Percentiles rank a stretch among this genome's conserved stretches.
phyloP scores from a whole-genome alignment of 805 yeast species.

The Ogataea salicorniae region DNA sequence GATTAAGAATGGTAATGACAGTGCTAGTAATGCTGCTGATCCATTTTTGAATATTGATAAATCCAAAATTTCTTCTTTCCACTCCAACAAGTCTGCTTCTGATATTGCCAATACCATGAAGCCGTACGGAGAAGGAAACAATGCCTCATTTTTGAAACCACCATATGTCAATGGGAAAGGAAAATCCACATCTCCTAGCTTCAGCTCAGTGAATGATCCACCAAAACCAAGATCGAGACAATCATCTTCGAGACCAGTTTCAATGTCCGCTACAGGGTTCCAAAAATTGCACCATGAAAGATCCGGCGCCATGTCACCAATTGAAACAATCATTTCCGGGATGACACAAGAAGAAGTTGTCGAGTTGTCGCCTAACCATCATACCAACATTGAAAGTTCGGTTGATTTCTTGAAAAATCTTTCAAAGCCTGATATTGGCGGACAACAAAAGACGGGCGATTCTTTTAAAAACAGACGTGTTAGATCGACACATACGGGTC shows the following conservation, averaged over 20 bases:
- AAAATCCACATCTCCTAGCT: not conserved
- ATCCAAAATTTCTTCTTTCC: constrained; percentile 27
- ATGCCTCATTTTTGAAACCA: constrained; percentile 7
- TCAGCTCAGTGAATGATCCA: not conserved
- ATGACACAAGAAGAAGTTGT: constrained; percentile 30
- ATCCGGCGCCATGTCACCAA: constrained; percentile 12
- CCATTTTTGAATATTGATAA: constrained; percentile 41
- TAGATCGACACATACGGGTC: constrained; percentile 16
- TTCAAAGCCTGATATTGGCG: constrained; percentile 12
- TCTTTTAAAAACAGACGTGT: constrained; percentile 15
- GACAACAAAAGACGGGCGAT: constrained; percentile 23
- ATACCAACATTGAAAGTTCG: constrained; percentile 30
- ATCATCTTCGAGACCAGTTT: constrained; percentile 28
- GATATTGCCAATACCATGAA: constrained; percentile 1
- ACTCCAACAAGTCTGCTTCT: constrained; percentile 13
- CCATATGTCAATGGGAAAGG: not conserved
- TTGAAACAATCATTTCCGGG: constrained; percentile 26
- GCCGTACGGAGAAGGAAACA: not conserved
- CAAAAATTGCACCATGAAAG: constrained; percentile 7
- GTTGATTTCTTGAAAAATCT: constrained; percentile 35
- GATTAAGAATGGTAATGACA: not conserved
- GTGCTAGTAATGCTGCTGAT: constrained; percentile 21
- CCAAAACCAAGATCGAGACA: not conserved
- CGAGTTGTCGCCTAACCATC: constrained; percentile 28
- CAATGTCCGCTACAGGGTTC: constrained; percentile 31